Base-by-base conservation (phyloP, 1,139 yeast genomes). In the Suhomyces anneliseae region DNA sequence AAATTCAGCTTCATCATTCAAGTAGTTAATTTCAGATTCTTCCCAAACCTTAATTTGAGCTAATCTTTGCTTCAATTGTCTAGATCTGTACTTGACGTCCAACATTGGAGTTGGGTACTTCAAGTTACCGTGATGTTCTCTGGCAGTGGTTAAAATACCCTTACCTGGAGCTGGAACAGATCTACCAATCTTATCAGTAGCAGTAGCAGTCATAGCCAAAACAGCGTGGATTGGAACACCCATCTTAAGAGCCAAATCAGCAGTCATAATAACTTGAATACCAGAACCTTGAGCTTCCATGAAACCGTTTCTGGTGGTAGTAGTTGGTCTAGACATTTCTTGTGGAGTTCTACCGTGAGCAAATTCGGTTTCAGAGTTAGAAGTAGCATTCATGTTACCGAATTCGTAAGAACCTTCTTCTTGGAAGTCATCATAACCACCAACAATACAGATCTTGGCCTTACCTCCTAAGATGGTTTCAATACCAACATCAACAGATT, bases 281-380 rank as follows among this genome's bases (percentile, higher is more conserved):
- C 99, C 99, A 44, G 98, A 85, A 79, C 99, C 99, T 76, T 93
- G 99, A 39, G 99, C 87, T 79, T 93, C 99, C 99, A 93, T 93
- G 79, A 93, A 93, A 59, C 99, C 99, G 60, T 86, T 79, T 81
- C 99, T 89, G 46, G 96, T 78, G 39, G 97, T 87, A 47, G 99
- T 90, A 49, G 97, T 81, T 52, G 99, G 99, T 75, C 99, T 87
- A 36, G 98, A 93, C 99, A 93, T 93, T 72, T 93, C 99, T 55
- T 85, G 79, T 58, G 99, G 98, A 49, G 97, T 90, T 78, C 99
- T 90, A 55, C 99, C 99, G 59, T 90, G 93, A 49, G 82, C 96
- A 59, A 87, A 79, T 73, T 93, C 99, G 51, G 84, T 87, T 49
- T 80, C 66, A 34, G 98, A 78, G 72, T 92, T 90, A 39, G 97